Evolutionary conservation across 345 rosid species (phyloP), one percentile per base, ranked within the genome.

Genomic region (Pugionium cornutum): DNA sequence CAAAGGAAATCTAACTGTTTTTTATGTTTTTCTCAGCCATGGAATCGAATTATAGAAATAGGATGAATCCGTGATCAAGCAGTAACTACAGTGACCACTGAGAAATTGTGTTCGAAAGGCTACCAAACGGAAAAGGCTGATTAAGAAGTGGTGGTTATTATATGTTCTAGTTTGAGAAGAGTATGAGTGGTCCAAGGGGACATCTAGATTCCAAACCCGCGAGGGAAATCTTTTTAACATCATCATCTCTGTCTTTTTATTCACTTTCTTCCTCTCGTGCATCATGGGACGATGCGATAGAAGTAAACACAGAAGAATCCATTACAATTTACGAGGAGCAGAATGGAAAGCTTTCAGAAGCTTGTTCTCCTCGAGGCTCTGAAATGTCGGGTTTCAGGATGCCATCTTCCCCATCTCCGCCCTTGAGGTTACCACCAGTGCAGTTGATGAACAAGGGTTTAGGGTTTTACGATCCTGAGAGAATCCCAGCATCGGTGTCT

Each of bases 221-320:
- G 9, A 70, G 62, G 41, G 74, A 70, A 31, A 53, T 70, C 42
- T 70, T 61, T 42, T 7, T 70, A 3, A 70, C 74, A 39, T 70
- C 74, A 9, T 53, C 74, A 30, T 70, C 74, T 45, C 68, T 70
- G 7, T 70, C 62, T 10, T 70, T 70, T 32, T 62, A 62, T 53
- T 62, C 74, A 4, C 1, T 62, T 6, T 70, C 74, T 62, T 70
- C 56, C 48, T 53, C 62, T 52, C 2, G 2, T 37, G 2, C 60
- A 0, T 53, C 74, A 5, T 54, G 32, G 39, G 74, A 53, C 45
- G 62, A 61, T 44, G 55, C 62, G 2, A 7, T 52, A 27, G 61
- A 69, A 53, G 1, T 26, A 6, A 44, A 34, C 0, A 42, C 9
- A 0, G 35, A 69, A 61, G 33, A 10, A 7, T 9, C 39, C 7